Evolutionary conservation across 495 filamentous ascomycete genomes (phyloP), one percentile per base, ranked within the genome.

Genomic region (Neurospora sp.): DNA sequence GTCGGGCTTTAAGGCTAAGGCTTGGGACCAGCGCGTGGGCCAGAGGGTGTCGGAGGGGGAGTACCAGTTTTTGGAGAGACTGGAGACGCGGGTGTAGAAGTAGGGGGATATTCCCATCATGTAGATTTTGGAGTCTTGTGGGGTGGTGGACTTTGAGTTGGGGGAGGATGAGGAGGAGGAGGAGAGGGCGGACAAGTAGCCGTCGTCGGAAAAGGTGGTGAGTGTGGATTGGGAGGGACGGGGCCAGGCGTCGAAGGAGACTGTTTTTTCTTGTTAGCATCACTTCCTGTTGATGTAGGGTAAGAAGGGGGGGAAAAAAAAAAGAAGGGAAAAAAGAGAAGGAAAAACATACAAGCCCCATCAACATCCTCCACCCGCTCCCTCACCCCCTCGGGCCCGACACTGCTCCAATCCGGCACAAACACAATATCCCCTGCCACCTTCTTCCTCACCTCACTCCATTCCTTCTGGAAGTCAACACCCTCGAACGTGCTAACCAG

Each of bases 91-190:
- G 2, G 76, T 80, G 76, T 90, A 93, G 79, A 93, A 92, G 87
- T 90, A 92, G 5, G 91, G 91, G 11, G 88, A 88, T 10, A 92
- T 86, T 27, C 87, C 85, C 90, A 91, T 91, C 90, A 93, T 92
- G 80, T 88, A 93, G 0, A 87, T 80, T 77, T 91, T 91, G 6
- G n/a, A n/a, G n/a, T n/a, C n/a, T 82, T 31, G 27, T 31, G 27
- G 27, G 3, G 27, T 31, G n/a, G n/a, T 31, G 27, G 27, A 31
- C 3, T 48, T 48, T 3, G 18, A 0, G 44, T 48, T 48, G 44
- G 44, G 9, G 8, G 44, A 20, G 3, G 44, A 20, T 35, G 0
- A 3, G 3, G 0, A 3, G 31, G n/a, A 10, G 27, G 27, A 31
- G 3, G 44, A 48, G 9, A 48, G 44, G 3, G 44, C 44, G n/a